A percentile compares a stretch with the other conserved stretches of the same genome.
Conservation (phyloP, 176 grass and related monocot species). For the Carex kokanica region DNA sequence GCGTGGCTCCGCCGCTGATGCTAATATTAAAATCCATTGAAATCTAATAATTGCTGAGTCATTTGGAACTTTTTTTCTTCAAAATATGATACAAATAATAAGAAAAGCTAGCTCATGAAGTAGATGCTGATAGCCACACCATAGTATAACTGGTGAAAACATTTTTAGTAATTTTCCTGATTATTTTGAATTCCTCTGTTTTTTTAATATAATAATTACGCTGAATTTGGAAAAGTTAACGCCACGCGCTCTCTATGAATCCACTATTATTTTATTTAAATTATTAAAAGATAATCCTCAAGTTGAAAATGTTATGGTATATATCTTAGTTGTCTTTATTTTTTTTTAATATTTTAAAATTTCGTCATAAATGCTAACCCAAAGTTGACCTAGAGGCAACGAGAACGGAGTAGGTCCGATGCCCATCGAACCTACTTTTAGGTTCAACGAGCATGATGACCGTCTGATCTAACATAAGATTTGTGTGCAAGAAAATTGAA, state of each 20-base stretch:
- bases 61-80: background rate
- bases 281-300: background rate
- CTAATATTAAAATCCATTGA: background rate
- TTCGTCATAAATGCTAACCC: slow-evolving; percentile 3
- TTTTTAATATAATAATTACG: too few species aligned
- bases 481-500: too few species aligned
- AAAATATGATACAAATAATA: background rate
- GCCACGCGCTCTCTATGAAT: background rate
- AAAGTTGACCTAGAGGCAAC: slow-evolving; percentile 19
- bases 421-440: too few species aligned
- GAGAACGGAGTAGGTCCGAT: too few species aligned
- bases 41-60: background rate
- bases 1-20: background rate
- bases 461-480: too few species aligned
- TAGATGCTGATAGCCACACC: background rate
- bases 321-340: slow-evolving; percentile 9
- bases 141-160: background rate
- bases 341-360: background rate
- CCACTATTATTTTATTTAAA: background rate
- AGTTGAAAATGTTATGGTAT: slow-evolving; percentile 5
- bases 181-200: background rate
- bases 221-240: background rate
- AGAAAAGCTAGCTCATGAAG: background rate
- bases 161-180: background rate
- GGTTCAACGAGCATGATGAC: too few species aligned